Evolutionary conservation across 2,329 filamentous ascomycete genomes (phyloP).

Genomic region (Ophiognomonia clavigignenti-juglandacearum): DNA sequence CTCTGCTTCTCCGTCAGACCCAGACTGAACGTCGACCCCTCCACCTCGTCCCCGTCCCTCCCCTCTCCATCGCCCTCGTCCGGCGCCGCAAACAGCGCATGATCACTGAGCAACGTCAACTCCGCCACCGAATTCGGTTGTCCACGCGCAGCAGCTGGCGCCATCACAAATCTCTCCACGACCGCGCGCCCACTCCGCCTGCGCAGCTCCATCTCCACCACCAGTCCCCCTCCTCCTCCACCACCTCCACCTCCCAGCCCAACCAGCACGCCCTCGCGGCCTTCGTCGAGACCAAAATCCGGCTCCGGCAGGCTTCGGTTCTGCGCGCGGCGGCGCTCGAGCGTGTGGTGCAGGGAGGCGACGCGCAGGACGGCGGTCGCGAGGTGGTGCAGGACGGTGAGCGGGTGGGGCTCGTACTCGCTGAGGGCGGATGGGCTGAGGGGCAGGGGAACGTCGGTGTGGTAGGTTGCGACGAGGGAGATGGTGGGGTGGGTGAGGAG

Average conservation of each 20-base stretch:
- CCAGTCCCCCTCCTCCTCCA: constrained; percentile 38
- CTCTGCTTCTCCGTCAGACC: constrained; percentile 88
- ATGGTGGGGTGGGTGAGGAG: constrained; percentile 56
- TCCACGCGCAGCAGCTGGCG: constrained; percentile 31
- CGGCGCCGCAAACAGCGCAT: constrained; percentile 60
- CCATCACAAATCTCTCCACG: constrained; percentile 58
- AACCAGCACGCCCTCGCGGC: constrained; percentile 71
- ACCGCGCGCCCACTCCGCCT: constrained; percentile 77
- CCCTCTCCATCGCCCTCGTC: constrained; percentile 29
- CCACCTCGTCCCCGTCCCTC: constrained; percentile 40
- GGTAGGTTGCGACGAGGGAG: constrained; percentile 76
- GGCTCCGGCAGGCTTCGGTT: constrained; percentile 73
- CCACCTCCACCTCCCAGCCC: too few relatives aligned
- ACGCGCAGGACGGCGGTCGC: constrained; percentile 81
- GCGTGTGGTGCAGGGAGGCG: constrained; percentile 67
- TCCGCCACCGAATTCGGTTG: constrained; percentile 19
- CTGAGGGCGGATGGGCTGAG: constrained; percentile 34
- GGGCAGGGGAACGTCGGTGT: constrained; percentile 67
- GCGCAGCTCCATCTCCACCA: constrained; percentile 81
- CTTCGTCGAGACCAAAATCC: constrained; percentile 72
- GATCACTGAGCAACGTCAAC: constrained; percentile 66
- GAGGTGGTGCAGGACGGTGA: constrained; percentile 73
- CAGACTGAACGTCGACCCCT: constrained; percentile 77
- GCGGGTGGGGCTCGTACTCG: constrained; percentile 62
- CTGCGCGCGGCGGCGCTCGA: constrained; percentile 68